phyloP scores from a whole-genome alignment of 306 rosid genomes.

The Cucurbita moschata region DNA sequence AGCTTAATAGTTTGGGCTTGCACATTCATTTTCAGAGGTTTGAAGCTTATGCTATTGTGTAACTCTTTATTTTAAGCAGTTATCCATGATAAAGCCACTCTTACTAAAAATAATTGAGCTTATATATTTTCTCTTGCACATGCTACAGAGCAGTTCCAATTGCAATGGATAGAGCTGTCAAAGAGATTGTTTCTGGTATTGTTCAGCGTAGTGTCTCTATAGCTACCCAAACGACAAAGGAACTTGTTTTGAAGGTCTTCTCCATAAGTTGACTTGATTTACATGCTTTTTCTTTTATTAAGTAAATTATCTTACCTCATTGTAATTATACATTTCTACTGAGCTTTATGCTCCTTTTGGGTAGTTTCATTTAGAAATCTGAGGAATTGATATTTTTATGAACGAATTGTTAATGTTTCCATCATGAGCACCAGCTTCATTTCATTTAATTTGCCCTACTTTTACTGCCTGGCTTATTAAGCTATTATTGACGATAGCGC shows the following conservation, averaged over 20 bases:
- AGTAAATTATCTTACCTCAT: background rate
- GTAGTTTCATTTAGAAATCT: background rate
- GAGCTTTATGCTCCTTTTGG: background rate
- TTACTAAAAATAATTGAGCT: slow-evolving; percentile 1
- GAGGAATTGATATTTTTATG: background rate
- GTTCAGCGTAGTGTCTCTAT: slow-evolving; percentile 98
- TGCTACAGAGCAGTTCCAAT: slow-evolving; percentile 61
- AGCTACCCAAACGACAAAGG: slow-evolving; percentile 96
- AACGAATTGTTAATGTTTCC: background rate
- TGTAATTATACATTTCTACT: background rate
- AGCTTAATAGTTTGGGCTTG: slow-evolving; percentile 57
- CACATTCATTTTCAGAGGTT: slow-evolving; percentile 88
- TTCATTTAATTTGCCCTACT: background rate
- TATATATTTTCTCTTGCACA: slow-evolving; percentile 2
- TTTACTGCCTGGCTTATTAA: background rate
- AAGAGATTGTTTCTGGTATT: slow-evolving; percentile 68
- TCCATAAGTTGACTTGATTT: background rate
- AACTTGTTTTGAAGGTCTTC: slow-evolving; percentile 87
- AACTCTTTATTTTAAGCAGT: background rate
- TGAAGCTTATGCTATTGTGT: slow-evolving; percentile 7
- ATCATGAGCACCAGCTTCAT: background rate
- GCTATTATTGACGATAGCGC: background rate
- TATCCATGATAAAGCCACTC: background rate
- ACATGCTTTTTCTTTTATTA: background rate
- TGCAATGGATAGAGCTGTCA: slow-evolving; percentile 96